Base-by-base conservation (phyloP, 306 rosid genomes). In the Carpinus fangiana region DNA sequence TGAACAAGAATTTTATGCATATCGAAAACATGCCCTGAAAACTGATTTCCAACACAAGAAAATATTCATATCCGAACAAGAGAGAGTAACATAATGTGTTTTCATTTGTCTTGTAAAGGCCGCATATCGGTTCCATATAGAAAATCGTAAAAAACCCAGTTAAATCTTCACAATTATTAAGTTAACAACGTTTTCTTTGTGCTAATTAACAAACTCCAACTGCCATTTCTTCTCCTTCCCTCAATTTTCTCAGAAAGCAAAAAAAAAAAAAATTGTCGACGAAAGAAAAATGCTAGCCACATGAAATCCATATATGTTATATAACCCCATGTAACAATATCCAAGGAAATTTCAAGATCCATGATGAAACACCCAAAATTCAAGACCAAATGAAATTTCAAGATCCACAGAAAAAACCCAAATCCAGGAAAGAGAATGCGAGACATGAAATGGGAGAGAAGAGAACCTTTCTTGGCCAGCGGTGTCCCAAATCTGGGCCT, bases 401-500 rank as follows among this genome's bases (percentile, higher is more conserved):
- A 64, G 76, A 76, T 72, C 77, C 73, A 8, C 46, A 60, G 26
- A 12, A 20, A 52, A 69, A 45, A 3, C 11, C 2, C 20, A 3
- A 71, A 73, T 12, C 21, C 21, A 36, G 2, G 16, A 2, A 12
- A 46, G 0, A 64, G 7, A 13, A 53, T 28, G 50, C 13, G 50
- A 23, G 20, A 57, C n/a, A 68, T 47, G 47, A 75, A 76, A 70
- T 4, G 78, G 74, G 83, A 61, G 67, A 70, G 34, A 31, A 31
- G 34, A 31, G 54, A 79, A 89, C 97, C 96, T 93, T 86, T 93
- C 97, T 75, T 92, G 97, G 38, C 97, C 97, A 61, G 97, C 97
- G 73, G 96, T 92, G 78, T 92, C 97, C 97, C 97, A 92, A 85
- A 92, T 90, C 95, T 92, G 97, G 76, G 97, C 96, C 88, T 92